Percentiles rank a stretch among this genome's conserved stretches.
These are phyloP conservation scores for Capsicum rhomboideum DNA, from an alignment of 257 asterid species.

Conservation along the genomic window DNA sequence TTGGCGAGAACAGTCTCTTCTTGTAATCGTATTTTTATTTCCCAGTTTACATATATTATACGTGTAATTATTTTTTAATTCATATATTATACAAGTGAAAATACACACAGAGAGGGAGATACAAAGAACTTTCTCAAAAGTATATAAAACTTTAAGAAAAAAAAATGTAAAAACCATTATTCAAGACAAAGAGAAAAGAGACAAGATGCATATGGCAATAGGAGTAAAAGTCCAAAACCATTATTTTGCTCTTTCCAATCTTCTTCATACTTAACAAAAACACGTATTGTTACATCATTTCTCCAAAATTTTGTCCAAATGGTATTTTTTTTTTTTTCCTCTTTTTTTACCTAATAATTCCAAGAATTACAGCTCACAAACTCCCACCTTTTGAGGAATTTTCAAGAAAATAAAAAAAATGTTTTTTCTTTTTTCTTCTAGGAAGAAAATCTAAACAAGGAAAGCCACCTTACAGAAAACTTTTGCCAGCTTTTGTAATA, in stretches of 20 bases:
- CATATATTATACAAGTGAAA: background rate
- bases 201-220: conserved; percentile 58
- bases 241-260: conserved; percentile 19
- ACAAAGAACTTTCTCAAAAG: conserved; percentile 26
- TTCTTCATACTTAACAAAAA: conserved; percentile 27
- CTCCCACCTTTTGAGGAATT: background rate
- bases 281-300: conserved; percentile 14
- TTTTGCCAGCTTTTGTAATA: conserved; percentile 7
- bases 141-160: conserved; percentile 19
- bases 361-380: conserved; percentile 4
- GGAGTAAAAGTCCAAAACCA: conserved; percentile 38
- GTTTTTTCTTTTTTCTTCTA: background rate
- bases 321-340: background rate
- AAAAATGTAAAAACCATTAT: conserved; percentile 18
- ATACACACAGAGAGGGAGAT: background rate
- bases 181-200: conserved; percentile 34
- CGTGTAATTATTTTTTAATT: background rate
- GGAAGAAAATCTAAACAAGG: background rate
- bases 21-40: too few species aligned
- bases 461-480: background rate
- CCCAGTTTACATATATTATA: too few species aligned
- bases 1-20: too few species aligned
- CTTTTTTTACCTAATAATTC: conserved; percentile 2
- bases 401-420: background rate
- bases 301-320: conserved; percentile 13